Base-by-base conservation (phyloP, 305 asterid genomes). In the Fraxinus paxiana region DNA sequence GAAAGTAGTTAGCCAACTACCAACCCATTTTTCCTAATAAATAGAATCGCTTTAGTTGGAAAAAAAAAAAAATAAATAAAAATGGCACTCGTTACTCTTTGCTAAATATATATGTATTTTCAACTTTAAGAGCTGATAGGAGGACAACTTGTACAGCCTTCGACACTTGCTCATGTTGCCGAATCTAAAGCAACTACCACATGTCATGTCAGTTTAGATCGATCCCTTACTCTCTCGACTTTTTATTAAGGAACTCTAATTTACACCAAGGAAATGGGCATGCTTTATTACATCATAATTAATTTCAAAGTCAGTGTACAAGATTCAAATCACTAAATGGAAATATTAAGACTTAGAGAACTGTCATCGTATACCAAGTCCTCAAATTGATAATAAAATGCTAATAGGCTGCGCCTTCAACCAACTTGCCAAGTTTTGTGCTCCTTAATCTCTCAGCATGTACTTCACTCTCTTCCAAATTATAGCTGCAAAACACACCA, bases 371-470 rank as follows among this genome's bases (percentile, higher is more conserved):
- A 59, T 20, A 10, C 71, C 26, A 17, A 22, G 13, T 77, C 61
- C 28, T 20, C 24, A 37, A 77, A 77, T 34, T 34, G 74, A 34
- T 33, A 30, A 77, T 9, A 37, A 77, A 63, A 65, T 4, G 18
- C 41, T 26, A 51, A 56, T 41, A 73, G 46, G 82, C 82, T 77
- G 83, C 73, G 30, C 86, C 85, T 34, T 87, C 85, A 79, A 82
- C 81, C 78, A 86, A 83, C 78, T 88, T 88, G 86, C 79, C 73
- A 17, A 88, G 83, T 77, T 84, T 88, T 75, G 79, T 83, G 81
- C 75, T 88, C 70, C 86, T 83, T 79, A 88, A 28, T 79, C 85
- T 86, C 85, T 84, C 88, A 18, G 74, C 86, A 79, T 77, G 63
- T 75, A 77, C 83, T 81, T 86, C 88, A 79, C 78, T 81, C 5